These are phyloP conservation scores for Aspergillus viridinutans DNA, from an alignment of 2,329 filamentous ascomycete genomes.

Conservation along the genomic window DNA sequence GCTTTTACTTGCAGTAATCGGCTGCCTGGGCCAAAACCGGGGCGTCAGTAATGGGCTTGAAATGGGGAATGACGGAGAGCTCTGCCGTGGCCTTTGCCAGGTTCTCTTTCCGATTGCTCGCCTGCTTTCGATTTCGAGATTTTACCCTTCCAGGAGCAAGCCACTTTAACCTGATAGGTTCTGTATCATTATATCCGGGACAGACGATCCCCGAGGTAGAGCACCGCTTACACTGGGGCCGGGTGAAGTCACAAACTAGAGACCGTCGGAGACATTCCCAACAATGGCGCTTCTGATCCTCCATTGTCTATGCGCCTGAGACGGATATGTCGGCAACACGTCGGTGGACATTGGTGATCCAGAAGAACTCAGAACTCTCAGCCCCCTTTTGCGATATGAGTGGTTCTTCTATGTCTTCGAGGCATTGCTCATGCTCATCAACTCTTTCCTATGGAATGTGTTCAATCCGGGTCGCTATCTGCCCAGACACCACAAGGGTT, in stretches of 20 bases:
- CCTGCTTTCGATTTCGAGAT: background rate
- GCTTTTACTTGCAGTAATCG: constrained; percentile 27
- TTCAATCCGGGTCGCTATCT: constrained; percentile 51
- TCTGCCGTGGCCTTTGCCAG: background rate
- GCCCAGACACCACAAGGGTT: constrained; percentile 47
- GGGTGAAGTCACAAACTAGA: constrained; percentile 38
- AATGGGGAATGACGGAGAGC: background rate
- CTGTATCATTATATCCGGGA: constrained; percentile 38
- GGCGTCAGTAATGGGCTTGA: constrained; percentile 10
- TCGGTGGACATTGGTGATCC: constrained; percentile 33
- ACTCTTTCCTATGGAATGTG: constrained; percentile 49
- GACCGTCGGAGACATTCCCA: constrained; percentile 43
- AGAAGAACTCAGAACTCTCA: constrained; percentile 27
- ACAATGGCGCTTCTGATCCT: constrained; percentile 28
- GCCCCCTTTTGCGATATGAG: constrained; percentile 52
- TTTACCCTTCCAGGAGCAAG: constrained; percentile 15
- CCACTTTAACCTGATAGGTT: constrained; percentile 35
- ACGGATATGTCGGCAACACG: constrained; percentile 50
- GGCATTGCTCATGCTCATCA: constrained; percentile 50
- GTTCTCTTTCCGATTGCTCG: background rate
- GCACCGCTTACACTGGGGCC: constrained; percentile 38
- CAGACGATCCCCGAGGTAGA: constrained; percentile 30
- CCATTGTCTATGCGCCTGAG: too few relatives aligned
- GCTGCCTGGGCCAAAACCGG: constrained; percentile 21
- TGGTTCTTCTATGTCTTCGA: constrained; percentile 60